Evolutionary conservation across 2,329 filamentous ascomycete species (phyloP).

Genomic region (Capronia epimyces): DNA sequence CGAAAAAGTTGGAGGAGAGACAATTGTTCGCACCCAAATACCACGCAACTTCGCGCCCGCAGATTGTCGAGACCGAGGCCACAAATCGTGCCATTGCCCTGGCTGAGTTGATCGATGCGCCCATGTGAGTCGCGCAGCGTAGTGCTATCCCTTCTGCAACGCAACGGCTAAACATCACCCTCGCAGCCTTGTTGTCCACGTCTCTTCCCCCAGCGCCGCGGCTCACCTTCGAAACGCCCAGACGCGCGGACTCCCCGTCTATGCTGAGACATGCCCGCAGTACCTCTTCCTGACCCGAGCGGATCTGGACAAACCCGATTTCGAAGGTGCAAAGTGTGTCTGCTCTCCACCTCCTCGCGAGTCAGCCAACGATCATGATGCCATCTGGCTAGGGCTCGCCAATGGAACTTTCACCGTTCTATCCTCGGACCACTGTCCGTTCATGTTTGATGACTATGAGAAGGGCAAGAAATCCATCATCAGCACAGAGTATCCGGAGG

Average conservation of each 20-base stretch:
- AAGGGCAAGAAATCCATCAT: conserved; percentile 48
- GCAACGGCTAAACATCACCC: neutral
- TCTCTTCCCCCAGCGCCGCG: conserved; percentile 46
- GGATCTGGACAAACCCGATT: conserved; percentile 39
- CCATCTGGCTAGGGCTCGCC: conserved; percentile 48
- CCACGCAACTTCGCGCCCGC: conserved; percentile 45
- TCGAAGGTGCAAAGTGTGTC: conserved; percentile 50
- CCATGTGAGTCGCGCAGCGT: conserved; percentile 34
- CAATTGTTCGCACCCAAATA: conserved; percentile 41
- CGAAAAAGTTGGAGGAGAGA: conserved; percentile 38
- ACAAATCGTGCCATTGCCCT: conserved; percentile 45
- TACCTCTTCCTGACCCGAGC: conserved; percentile 53
- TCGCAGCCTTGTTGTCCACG: conserved; percentile 46
- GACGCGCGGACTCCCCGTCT: conserved; percentile 47
- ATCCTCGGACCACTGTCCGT: conserved; percentile 49
- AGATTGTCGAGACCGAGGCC: conserved; percentile 47
- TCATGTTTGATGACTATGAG: conserved; percentile 46
- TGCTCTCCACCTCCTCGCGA: conserved; percentile 51
- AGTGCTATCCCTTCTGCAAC: neutral
- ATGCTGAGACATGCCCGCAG: conserved; percentile 56
- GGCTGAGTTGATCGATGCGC: conserved; percentile 46
- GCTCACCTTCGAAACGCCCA: conserved; percentile 49
- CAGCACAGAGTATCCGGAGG: conserved; percentile 40
- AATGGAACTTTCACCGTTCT: conserved; percentile 54
- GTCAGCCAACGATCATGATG: conserved; percentile 45